A percentile compares a stretch with the other conserved stretches of the same genome.
These are phyloP conservation scores for Boletellus emodensis DNA, from an alignment of 768 basidiomycete species.

Conservation along the genomic window DNA sequence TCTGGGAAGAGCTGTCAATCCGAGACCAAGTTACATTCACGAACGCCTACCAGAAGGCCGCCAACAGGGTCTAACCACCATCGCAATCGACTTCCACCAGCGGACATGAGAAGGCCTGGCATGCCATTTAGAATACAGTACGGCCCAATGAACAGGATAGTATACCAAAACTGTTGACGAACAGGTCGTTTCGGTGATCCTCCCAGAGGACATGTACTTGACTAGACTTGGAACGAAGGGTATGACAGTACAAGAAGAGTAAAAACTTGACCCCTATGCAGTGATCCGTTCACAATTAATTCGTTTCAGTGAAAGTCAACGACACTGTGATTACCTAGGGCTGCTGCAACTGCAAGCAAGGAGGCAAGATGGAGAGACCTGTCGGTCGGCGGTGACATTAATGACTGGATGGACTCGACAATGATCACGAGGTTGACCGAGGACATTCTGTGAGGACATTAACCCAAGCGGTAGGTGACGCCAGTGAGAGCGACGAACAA, in stretches of 20 bases:
- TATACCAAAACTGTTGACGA: slow-evolving; percentile 73
- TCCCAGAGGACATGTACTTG: slow-evolving; percentile 97
- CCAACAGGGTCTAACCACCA: slow-evolving; percentile 88
- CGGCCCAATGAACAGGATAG: not conserved
- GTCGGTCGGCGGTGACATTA: slow-evolving; percentile 55
- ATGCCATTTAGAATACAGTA: not conserved
- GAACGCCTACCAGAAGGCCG: slow-evolving; percentile 58
- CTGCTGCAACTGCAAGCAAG: slow-evolving; percentile 76
- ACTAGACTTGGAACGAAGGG: slow-evolving; percentile 75
- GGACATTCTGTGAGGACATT: slow-evolving; percentile 59
- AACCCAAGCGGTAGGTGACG: not conserved
- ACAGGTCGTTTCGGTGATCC: slow-evolving; percentile 93
- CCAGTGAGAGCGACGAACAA: slow-evolving; percentile 31
- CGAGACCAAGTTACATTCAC: not conserved
- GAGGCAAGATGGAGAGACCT: slow-evolving; percentile 75
- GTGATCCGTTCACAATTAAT: not conserved
- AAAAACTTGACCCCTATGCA: slow-evolving; percentile 70
- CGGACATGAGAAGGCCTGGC: slow-evolving; percentile 76
- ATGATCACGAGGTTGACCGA: slow-evolving; percentile 89
- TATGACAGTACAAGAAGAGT: slow-evolving; percentile 83
- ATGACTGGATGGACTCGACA: slow-evolving; percentile 77
- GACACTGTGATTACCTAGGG: slow-evolving; percentile 48
- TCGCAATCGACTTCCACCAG: slow-evolving; percentile 69
- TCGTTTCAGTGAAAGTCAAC: not conserved
- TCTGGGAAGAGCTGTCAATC: slow-evolving; percentile 39